Evolutionary conservation across 192 early-diverging fungal species (phyloP), one percentile per base, ranked within the genome.

Genomic region (Oehlia diaphana): DNA sequence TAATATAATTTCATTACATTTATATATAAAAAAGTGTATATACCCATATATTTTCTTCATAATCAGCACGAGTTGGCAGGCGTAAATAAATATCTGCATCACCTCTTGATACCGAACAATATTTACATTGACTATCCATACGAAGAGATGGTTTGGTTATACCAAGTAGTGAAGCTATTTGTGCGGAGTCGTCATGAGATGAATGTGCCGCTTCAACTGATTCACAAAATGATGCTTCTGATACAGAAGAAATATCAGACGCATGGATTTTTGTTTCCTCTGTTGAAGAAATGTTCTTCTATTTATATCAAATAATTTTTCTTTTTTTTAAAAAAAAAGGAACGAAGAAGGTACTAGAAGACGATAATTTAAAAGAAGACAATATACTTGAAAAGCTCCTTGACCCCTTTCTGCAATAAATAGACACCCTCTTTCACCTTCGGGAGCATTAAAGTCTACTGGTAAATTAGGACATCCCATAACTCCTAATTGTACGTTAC

Each of bases 51-150:
- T 98, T 99, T 79, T 99, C 98, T 63, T 92, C 89, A 82, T 99
- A 99, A 26, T 89, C 88, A 2, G 84, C 89, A 63, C 89, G 89
- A 64, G 89, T 89, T 8, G 96, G 96, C 26, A 99, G 72, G 33
- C 98, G 86, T 61, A 99, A 85, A 79, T 98, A 98, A 35, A 99
- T 95, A 64, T 94, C 92, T 2, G 96, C 97, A 86, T 99, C 94
- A 39, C 97, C 98, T 74, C 97, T 87, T 2, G 96, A 89, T 13
- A 99, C 84, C 8, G 94, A 89, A 64, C 90, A 94, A 81, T 99
- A 99, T 84, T 99, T 99, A 89, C 95, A 96, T 87, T 99, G 97
- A 78, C 93, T 94, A 85, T 99, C 98, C 95, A 99, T 98, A 33
- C 98, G 91, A 12, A 97, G 87, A 2, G 95, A 86, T 39, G 89